Percentiles rank a stretch among this genome's conserved stretches.
Conservation (phyloP, 202 grass and related monocot species). For the Zizania palustris region DNA sequence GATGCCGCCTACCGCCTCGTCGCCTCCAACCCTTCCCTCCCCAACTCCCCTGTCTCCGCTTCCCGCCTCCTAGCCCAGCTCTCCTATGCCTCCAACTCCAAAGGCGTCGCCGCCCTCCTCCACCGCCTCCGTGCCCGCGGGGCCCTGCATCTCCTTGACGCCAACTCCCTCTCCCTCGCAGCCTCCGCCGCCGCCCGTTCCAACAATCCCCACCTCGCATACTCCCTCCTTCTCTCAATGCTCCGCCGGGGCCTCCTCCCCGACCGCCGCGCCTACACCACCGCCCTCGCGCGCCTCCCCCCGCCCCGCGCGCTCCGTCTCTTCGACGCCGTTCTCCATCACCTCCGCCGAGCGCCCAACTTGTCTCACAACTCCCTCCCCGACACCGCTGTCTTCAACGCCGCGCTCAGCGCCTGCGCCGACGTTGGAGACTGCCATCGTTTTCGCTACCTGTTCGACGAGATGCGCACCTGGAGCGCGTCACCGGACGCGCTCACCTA, state of each 20-base stretch:
- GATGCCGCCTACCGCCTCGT: slow-evolving; percentile 75
- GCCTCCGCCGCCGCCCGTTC: slow-evolving; percentile 58
- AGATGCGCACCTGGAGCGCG: slow-evolving; percentile 50
- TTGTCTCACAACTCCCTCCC: slow-evolving; percentile 37
- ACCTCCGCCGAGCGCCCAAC: slow-evolving; percentile 44
- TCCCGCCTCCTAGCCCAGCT: slow-evolving; percentile 88
- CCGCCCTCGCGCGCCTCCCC: slow-evolving; percentile 61
- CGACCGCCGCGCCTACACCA: slow-evolving; percentile 82
- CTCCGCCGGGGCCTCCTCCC: slow-evolving; percentile 63
- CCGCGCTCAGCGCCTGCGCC: slow-evolving; percentile 73
- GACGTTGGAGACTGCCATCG: slow-evolving; percentile 61
- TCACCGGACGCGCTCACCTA: slow-evolving; percentile 68
- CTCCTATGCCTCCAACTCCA: slow-evolving; percentile 39
- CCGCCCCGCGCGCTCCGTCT: slow-evolving; percentile 55
- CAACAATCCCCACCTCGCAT: slow-evolving; percentile 44
- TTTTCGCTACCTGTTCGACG: slow-evolving; percentile 71
- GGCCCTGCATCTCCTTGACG: slow-evolving; percentile 63
- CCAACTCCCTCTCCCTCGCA: slow-evolving; percentile 77
- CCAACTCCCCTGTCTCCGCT: slow-evolving; percentile 49
- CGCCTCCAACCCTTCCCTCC: slow-evolving; percentile 42
- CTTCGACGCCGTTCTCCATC: slow-evolving; percentile 62
- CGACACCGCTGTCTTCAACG: slow-evolving; percentile 78
- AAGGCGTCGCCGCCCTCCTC: slow-evolving; percentile 52
- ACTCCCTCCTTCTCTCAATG: slow-evolving; percentile 57
- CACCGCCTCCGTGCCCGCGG: slow-evolving; percentile 52